Conservation (phyloP, 2,329 filamentous ascomycete genomes). For the Leptographium radiaticola region DNA sequence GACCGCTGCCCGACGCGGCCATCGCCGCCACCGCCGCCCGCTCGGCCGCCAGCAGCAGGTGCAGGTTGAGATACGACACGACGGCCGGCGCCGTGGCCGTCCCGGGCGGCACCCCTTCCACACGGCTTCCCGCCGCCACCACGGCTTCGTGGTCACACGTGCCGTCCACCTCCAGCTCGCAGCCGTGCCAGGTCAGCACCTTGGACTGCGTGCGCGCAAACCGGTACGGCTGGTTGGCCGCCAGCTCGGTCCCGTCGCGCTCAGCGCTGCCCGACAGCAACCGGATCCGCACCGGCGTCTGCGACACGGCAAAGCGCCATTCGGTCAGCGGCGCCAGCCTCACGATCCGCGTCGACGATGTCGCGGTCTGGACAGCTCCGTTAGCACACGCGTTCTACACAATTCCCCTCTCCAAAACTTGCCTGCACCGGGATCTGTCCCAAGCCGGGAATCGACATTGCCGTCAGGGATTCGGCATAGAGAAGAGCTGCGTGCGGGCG, state of each 20-base stretch:
- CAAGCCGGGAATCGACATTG: slow-evolving; percentile 63
- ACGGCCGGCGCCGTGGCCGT: slow-evolving; percentile 46
- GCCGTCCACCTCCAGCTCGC: slow-evolving; percentile 65
- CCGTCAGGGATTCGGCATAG: slow-evolving; percentile 1
- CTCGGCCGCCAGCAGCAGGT: slow-evolving; percentile 69
- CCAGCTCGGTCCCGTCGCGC: slow-evolving; percentile 89
- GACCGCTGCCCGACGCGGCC: slow-evolving; percentile 22
- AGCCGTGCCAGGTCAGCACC: slow-evolving; percentile 87
- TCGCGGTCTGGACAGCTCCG: slow-evolving; percentile 16
- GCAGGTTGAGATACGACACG: slow-evolving; percentile 69
- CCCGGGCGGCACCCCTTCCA: neutral
- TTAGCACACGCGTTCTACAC: neutral
- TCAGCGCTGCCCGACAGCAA: slow-evolving; percentile 75
- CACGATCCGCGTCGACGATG: slow-evolving; percentile 31
- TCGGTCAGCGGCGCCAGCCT: slow-evolving; percentile 52
- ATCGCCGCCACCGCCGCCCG: slow-evolving; percentile 44
- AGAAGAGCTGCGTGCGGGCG: neutral
- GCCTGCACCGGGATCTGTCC: slow-evolving; percentile 53
- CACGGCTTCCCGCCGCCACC: slow-evolving; percentile 21
- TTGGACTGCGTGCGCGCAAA: slow-evolving; percentile 76
- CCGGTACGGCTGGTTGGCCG: slow-evolving; percentile 63
- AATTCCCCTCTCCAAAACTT: slow-evolving; percentile 7
- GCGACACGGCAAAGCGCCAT: slow-evolving; percentile 65
- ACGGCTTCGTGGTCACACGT: slow-evolving; percentile 47
- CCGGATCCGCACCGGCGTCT: slow-evolving; percentile 35